These are phyloP conservation scores for Ustilago crameri DNA, from an alignment of 1,284 basidiomycete species.

Conservation along the genomic window DNA sequence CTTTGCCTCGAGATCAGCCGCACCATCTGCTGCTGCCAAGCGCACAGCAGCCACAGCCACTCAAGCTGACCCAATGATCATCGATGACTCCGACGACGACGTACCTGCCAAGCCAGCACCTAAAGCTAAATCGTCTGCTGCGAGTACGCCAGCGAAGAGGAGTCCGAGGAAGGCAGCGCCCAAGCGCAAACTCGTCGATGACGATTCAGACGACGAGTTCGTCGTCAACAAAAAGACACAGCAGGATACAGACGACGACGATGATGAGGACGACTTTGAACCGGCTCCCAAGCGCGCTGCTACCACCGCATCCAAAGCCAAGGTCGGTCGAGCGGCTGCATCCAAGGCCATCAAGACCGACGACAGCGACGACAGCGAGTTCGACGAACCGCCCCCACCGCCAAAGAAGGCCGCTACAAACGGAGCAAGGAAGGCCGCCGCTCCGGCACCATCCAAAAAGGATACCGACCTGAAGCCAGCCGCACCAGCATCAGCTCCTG, in stretches of 20 bases:
- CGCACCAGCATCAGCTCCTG: constrained; percentile 13
- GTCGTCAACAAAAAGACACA: constrained; percentile 1
- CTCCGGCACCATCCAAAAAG: no score
- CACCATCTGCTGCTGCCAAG: background rate
- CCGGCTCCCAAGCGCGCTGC: constrained; percentile 51
- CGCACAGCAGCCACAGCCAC: constrained; percentile 27
- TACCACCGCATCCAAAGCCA: constrained; percentile 23
- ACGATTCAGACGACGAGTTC: constrained; percentile 19
- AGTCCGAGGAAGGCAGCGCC: constrained; percentile 24
- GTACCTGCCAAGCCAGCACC: constrained; percentile 8
- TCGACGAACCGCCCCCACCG: constrained; percentile 42
- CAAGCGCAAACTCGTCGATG: constrained; percentile 33
- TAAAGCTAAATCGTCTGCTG: background rate
- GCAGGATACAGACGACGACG: no score
- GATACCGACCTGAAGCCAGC: constrained; percentile 33
- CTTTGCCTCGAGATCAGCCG: constrained; percentile 16
- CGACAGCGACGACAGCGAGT: constrained; percentile 25
- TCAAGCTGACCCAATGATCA: constrained; percentile 40
- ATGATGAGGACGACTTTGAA: constrained; percentile 46
- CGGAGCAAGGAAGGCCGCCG: constrained; percentile 6
- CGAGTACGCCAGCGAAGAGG: constrained; percentile 2
- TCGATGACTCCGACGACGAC: constrained; percentile 45
- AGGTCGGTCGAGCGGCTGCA: constrained; percentile 12
- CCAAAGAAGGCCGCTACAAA: constrained; percentile 12
- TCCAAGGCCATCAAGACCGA: constrained; percentile 52